Base-by-base conservation (phyloP, 768 basidiomycete genomes). In the Lactarius evosmus region DNA sequence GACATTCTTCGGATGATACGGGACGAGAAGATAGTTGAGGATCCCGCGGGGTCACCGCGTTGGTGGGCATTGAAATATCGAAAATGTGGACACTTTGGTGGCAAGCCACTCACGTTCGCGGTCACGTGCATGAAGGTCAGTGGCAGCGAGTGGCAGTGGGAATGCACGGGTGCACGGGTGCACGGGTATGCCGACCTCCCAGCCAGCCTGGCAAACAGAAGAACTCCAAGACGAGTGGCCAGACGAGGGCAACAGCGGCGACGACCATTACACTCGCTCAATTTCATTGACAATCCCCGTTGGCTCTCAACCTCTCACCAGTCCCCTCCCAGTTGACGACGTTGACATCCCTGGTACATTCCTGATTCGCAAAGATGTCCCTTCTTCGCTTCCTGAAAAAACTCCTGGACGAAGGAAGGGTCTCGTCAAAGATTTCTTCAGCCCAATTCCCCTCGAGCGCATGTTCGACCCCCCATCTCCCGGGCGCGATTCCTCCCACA, bases 381-480 rank as follows among this genome's bases (percentile, higher is more conserved):
- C 81, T 6, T 72, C 78, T 6, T 83, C 84, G 0, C 70, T 89
- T 49, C 73, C 88, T 19, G 85, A 85, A 56, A 86, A 84, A 70
- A 88, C 88, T 11, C 88, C 88, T 9, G 86, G 83, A 27, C 77
- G 78, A 49, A 85, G 85, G 72, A 87, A 85, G 64, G 76, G 78
- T n/a, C 69, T 77, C 41, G 81, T 86, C 52, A 93, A 89, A 75
- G 86, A 90, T 74, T 85, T 98, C 72, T 98, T 98, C 78, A 92
- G 87, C 60, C 93, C 93, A 0, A 73, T 94, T 59, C 87, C 88
- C 29, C 79, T 97, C 9, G 94, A 97, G 75, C 83, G 82, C 60
- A 93, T 97, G 91, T 97, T 96, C 68, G 91, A 95, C 66, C 95
- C 95, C 8, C 95, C 95, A 1, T 91, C 93, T 7, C 92, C 91